phyloP scores from a whole-genome alignment of 345 rosid species.

The Camelina laxa region DNA sequence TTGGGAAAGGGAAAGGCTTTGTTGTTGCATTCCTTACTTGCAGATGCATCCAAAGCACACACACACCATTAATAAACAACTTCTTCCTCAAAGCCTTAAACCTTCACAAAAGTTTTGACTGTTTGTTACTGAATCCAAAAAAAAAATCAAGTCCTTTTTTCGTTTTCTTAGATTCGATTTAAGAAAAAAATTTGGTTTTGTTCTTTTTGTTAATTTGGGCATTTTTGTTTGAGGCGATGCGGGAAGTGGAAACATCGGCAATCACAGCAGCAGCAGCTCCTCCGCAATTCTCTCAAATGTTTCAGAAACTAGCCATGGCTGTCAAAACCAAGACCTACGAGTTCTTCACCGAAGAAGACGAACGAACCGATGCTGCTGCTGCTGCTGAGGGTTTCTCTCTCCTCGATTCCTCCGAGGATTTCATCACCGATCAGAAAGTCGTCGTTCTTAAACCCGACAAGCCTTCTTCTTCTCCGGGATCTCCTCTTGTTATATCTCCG shows the following conservation, averaged over 20 bases:
- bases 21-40: constrained; percentile 56
- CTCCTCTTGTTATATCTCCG: constrained; percentile 35
- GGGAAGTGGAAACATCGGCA: constrained; percentile 52
- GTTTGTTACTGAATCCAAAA: neutral
- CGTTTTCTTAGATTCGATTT: neutral
- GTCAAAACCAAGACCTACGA: constrained; percentile 91
- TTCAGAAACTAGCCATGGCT: constrained; percentile 92
- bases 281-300: constrained; percentile 86
- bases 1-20: constrained; percentile 25
- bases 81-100: neutral
- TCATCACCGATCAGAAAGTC: constrained; percentile 91
- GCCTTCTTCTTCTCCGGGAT: constrained; percentile 39
- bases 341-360: constrained; percentile 76
- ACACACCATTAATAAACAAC: constrained; percentile 22
- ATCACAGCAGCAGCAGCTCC: constrained; percentile 44
- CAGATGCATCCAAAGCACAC: constrained; percentile 56
- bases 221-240: constrained; percentile 38
- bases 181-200: neutral
- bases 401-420: constrained; percentile 85
- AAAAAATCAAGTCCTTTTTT: constrained; percentile 15
- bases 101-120: constrained; percentile 1
- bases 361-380: constrained; percentile 33
- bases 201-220: neutral
- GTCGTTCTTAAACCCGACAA: constrained; percentile 87
- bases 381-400: constrained; percentile 58